Evolutionary conservation across 1,284 basidiomycete species (phyloP).

Genomic region (Heterobasidion occidentale): DNA sequence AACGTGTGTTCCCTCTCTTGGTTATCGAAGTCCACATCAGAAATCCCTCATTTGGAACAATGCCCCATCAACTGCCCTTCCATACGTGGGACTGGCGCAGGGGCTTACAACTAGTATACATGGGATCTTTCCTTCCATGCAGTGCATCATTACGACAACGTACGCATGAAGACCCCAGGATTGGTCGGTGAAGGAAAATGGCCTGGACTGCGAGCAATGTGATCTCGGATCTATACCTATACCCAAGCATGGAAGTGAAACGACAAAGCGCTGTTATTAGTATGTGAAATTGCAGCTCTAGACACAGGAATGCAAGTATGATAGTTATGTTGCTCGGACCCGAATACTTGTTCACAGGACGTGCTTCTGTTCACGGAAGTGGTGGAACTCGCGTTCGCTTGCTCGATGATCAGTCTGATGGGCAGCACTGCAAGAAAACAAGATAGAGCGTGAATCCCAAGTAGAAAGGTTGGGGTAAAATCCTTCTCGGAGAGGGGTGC

Average conservation of each 20-base stretch:
- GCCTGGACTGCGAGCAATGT: background rate
- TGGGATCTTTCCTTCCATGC: background rate
- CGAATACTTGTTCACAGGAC: background rate
- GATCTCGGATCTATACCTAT: background rate
- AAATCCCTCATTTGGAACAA: background rate
- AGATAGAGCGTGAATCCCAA: too few species aligned
- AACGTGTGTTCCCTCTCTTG: background rate
- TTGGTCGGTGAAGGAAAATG: background rate
- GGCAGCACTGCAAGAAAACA: too few species aligned
- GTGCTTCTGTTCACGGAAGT: background rate
- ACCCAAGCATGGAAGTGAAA: background rate
- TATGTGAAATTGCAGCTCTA: background rate
- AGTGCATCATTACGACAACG: background rate
- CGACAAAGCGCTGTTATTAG: background rate
- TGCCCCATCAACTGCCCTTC: background rate
- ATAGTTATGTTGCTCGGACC: background rate
- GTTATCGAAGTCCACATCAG: constrained; percentile 3
- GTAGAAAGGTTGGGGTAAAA: too few species aligned
- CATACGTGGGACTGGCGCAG: background rate
- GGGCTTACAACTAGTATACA: background rate
- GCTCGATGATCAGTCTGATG: background rate
- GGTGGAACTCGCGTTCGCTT: too few species aligned
- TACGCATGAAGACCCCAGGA: too few species aligned
- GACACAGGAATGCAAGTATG: background rate
- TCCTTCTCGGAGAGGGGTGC: too few species aligned